Percentiles rank a stretch among this genome's conserved stretches.
These are phyloP conservation scores for Neurospora crassa DNA, from an alignment of 2,329 filamentous ascomycete species.

Conservation along the genomic window DNA sequence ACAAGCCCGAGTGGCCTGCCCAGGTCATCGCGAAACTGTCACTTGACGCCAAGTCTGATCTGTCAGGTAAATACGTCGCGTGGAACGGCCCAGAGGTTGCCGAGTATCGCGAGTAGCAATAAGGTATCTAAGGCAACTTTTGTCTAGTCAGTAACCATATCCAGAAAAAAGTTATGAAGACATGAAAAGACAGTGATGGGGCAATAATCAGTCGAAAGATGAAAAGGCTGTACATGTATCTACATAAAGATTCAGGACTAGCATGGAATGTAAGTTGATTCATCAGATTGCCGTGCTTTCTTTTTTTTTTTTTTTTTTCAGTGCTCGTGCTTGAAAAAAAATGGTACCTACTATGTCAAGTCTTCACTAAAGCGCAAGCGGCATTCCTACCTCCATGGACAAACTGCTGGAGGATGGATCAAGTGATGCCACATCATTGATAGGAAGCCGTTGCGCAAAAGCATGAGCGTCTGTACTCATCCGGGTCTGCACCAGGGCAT, in stretches of 20 bases:
- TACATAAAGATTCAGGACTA: slow-evolving; percentile 63
- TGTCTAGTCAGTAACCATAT: slow-evolving; percentile 16
- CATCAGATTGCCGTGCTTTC: slow-evolving; percentile 45
- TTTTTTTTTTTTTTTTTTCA: neutral
- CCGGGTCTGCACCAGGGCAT: neutral
- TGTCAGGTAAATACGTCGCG: slow-evolving; percentile 69
- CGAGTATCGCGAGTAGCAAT: slow-evolving; percentile 37
- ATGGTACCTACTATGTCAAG: neutral
- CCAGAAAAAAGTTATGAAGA: slow-evolving; percentile 9
- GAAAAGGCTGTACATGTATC: slow-evolving; percentile 65
- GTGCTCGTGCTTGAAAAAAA: slow-evolving; percentile 34
- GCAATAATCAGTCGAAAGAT: slow-evolving; percentile 67
- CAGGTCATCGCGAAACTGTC: slow-evolving; percentile 76
- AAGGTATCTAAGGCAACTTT: slow-evolving; percentile 8
- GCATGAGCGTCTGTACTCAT: neutral
- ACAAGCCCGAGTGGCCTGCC: slow-evolving; percentile 77
- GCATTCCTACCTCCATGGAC: neutral
- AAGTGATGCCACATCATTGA: neutral
- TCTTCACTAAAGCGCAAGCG: neutral
- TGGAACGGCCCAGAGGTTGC: slow-evolving; percentile 45
- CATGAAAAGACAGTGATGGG: slow-evolving; percentile 21
- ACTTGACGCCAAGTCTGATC: slow-evolving; percentile 49
- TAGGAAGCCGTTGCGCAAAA: neutral
- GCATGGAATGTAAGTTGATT: slow-evolving; percentile 63
- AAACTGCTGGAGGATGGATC: neutral